These are phyloP conservation scores for Diaporthe ampelina DNA, from an alignment of 2,329 filamentous ascomycete genomes.

Conservation along the genomic window DNA sequence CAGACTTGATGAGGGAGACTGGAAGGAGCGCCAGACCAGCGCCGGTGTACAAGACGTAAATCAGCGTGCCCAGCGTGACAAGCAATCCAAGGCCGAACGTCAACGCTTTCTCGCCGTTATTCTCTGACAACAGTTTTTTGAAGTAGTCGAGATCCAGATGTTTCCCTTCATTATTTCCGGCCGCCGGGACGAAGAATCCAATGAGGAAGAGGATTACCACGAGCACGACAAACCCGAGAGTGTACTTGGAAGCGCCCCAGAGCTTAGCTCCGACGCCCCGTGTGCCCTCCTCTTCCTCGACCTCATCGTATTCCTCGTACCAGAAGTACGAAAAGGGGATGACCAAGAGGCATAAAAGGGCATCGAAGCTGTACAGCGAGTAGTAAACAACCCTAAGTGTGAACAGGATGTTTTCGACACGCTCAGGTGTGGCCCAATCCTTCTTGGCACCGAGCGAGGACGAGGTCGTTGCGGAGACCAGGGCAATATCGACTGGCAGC, in stretches of 20 bases:
- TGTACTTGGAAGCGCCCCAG: constrained; percentile 92
- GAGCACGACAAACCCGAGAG: constrained; percentile 84
- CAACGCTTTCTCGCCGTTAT: constrained; percentile 91
- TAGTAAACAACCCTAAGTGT: constrained; percentile 94
- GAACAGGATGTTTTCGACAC: constrained; percentile 81
- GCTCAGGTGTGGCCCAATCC: constrained; percentile 90
- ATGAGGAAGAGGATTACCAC: constrained; percentile 88
- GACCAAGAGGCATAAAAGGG: constrained; percentile 87
- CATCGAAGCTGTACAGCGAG: constrained; percentile 90
- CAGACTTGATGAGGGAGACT: constrained; percentile 91
- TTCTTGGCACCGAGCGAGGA: constrained; percentile 86
- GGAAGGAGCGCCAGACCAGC: constrained; percentile 90
- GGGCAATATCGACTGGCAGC: constrained; percentile 93
- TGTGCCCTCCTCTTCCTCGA: constrained; percentile 83
- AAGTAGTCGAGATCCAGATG: constrained; percentile 92
- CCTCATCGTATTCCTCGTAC: constrained; percentile 97
- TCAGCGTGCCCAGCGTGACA: constrained; percentile 85
- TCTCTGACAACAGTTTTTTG: constrained; percentile 84
- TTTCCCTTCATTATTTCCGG: constrained; percentile 73
- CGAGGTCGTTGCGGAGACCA: constrained; percentile 89
- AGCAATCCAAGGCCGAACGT: constrained; percentile 92
- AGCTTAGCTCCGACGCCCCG: constrained; percentile 80
- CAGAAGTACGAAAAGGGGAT: constrained; percentile 98
- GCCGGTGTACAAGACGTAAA: constrained; percentile 92
- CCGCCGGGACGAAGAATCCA: constrained; percentile 92